Evolutionary conservation across 257 asterid genomes (phyloP), one percentile per base, ranked within the genome.

Genomic region (Solanum tacnaense): DNA sequence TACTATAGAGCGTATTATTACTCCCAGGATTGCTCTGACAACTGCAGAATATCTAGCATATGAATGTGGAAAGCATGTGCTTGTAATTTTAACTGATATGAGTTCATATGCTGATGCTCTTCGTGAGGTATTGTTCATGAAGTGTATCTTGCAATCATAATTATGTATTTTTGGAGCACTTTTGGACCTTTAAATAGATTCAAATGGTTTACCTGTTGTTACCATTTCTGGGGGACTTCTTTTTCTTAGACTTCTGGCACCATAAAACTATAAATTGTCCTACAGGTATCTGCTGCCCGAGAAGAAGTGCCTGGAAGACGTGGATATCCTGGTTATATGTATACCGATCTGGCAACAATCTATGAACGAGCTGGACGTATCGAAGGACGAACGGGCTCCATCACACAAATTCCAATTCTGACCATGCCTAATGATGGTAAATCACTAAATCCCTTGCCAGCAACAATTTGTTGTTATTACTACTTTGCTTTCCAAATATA

Each of bases 251-350:
- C 27, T 88, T 44, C 68, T 88, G n/a, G 58, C 71, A 86, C 36
- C 65, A 38, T 78, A 86, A 75, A 81, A 89, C 72, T 34, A 38
- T 79, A 36, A 44, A 83, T 88, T 62, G 71, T 62, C 83, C 71
- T 72, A 60, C 91, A 96, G 99, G 99, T 96, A 82, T 96, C 99
- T 92, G 99, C 99, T 89, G 99, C 99, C 84, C 94, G 99, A 86
- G 99, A 96, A 89, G 99, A 96, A 92, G 99, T 96, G 81, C 99
- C 99, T 87, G 99, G 99, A 92, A 92, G 99, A 86, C 98, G 98
- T 92, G 98, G 98, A 34, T 94, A 94, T 91, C 98, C 98, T 72
- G 98, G 98, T 84, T 95, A 95, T 87, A 97, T 97, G 99, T 97
- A 97, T 93, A 97, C 99, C 23, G 98, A 97, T 93, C 92, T 97